phyloP scores from a whole-genome alignment of 2,329 filamentous ascomycete species.

The Acrocalymma vagum region DNA sequence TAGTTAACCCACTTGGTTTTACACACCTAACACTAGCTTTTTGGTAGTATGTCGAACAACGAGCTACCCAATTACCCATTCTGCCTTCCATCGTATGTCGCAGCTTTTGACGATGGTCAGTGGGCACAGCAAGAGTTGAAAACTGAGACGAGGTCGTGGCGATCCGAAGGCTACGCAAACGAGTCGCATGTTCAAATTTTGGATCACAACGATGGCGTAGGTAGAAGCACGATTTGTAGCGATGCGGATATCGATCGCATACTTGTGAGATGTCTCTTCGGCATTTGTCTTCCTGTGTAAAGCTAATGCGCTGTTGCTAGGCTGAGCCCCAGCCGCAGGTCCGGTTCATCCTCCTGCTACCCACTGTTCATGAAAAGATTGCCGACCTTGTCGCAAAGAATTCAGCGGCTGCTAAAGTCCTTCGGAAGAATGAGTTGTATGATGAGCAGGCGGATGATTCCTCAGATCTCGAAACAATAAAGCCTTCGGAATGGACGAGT shows the following conservation, averaged over 20 bases:
- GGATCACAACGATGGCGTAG: constrained; percentile 9
- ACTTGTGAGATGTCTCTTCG: no score
- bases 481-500: background rate
- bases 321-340: constrained; percentile 9
- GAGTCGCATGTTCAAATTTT: constrained; percentile 7
- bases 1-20: no score
- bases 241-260: constrained; percentile 10
- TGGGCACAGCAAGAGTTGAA: constrained; percentile 14
- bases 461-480: constrained; percentile 4
- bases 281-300: no score
- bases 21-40: no score
- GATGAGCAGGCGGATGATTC: constrained; percentile 5
- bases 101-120: constrained; percentile 15
- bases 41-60: constrained; percentile 3
- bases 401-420: constrained; percentile 1
- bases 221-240: constrained; percentile 3
- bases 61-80: constrained; percentile 11
- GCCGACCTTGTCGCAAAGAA: constrained; percentile 4
- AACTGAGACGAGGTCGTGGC: constrained; percentile 8
- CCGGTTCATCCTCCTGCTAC: constrained; percentile 11
- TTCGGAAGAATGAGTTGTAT: constrained; percentile 13
- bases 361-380: constrained; percentile 14
- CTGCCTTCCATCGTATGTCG: constrained; percentile 11
- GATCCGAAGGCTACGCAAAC: constrained; percentile 13
- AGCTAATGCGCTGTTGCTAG: no score